Evolutionary conservation across 345 rosid species (phyloP).

Genomic region (Melaleuca alternifolia): DNA sequence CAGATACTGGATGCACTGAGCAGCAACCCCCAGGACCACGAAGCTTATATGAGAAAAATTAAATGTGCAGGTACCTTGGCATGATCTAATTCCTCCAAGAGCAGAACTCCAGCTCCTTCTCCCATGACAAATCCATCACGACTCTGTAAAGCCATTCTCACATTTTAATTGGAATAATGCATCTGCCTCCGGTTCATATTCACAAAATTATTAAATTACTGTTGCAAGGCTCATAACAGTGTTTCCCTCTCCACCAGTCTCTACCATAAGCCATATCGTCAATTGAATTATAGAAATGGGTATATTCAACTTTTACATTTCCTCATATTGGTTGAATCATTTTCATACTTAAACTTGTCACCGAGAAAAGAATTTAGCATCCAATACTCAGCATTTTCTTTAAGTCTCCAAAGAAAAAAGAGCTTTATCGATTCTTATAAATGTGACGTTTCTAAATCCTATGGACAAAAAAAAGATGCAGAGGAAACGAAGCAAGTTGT

Average conservation of each 20-base stretch:
- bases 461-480: not conserved
- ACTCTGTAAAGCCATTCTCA: conserved; percentile 20
- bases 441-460: not conserved
- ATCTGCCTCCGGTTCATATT: not conserved
- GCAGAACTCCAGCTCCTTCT: conserved; percentile 58
- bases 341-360: not conserved
- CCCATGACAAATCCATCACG: conserved; percentile 58
- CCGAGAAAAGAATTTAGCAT: not conserved
- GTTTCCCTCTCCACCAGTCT: not conserved
- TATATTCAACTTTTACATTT: not conserved
- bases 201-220: not conserved
- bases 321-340: not conserved
- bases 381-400: not conserved
- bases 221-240: not conserved
- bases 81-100: conserved; percentile 51
- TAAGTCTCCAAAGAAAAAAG: not conserved
- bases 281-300: not conserved
- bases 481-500: not conserved
- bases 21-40: not conserved
- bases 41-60: not conserved
- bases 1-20: not conserved
- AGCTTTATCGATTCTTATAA: not conserved
- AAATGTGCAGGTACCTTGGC: conserved; percentile 27
- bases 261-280: not conserved
- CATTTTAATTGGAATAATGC: not conserved